Percentiles rank a stretch among this genome's conserved stretches.
Conservation (phyloP, 306 rosid genomes). For the Sindora glabra region DNA sequence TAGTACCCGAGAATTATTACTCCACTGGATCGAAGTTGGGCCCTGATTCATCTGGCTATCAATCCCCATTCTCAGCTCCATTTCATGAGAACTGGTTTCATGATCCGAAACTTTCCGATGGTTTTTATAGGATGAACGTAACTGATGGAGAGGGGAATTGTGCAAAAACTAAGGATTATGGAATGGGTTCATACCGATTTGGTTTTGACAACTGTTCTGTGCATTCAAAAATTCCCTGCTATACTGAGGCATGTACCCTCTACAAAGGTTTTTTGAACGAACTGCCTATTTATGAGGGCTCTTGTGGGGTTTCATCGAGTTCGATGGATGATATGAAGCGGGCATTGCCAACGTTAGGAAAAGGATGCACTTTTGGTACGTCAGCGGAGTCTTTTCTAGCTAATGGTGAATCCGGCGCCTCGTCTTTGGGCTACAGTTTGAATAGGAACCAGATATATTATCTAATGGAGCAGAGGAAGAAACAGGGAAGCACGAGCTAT, state of each 20-base stretch:
- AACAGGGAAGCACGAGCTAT: conserved; percentile 3
- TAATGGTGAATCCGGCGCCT: conserved; percentile 13
- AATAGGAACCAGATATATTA: conserved; percentile 12
- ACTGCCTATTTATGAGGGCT: not conserved
- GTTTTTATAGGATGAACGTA: conserved; percentile 27
- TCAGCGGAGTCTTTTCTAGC: conserved; percentile 16
- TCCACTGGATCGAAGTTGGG: conserved; percentile 7
- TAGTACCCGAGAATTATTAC: conserved; percentile 1
- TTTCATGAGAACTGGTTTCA: conserved; percentile 2
- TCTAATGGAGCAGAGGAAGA: conserved; percentile 15
- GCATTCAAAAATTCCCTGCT: conserved; percentile 16
- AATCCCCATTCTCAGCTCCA: not conserved
- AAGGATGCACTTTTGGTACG: conserved; percentile 12
- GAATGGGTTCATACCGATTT: conserved; percentile 4
- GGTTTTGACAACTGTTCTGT: conserved; percentile 10
- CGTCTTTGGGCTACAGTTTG: conserved; percentile 16
- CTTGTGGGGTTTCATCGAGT: conserved; percentile 13
- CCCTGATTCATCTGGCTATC: not conserved
- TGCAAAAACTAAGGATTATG: conserved; percentile 11
- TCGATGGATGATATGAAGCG: conserved; percentile 2
- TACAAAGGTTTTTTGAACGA: conserved; percentile 7
- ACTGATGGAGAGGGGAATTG: conserved; percentile 19
- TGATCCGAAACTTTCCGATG: conserved; percentile 27
- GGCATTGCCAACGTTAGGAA: not conserved
- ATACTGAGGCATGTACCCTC: conserved; percentile 12